Percentiles rank a stretch among this genome's conserved stretches.
Evolutionary conservation across 106 monocot genomes (phyloP).

Genomic region (Dendrobium chrysotoxum): DNA sequence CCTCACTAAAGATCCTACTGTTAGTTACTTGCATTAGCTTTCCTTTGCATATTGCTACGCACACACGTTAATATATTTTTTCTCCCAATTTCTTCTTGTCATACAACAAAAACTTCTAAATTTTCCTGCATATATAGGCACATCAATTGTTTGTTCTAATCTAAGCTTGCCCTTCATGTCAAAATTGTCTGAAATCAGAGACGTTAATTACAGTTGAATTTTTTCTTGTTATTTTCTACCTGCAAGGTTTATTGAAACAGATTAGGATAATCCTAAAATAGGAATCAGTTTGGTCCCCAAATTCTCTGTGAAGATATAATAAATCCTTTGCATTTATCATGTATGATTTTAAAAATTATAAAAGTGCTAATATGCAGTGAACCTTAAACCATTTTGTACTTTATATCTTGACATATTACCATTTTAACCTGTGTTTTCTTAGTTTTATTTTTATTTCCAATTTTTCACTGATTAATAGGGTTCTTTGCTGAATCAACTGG

Average conservation of each 20-base stretch:
- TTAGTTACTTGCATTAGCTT: no score
- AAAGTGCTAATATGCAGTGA: background rate
- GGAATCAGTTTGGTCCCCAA: background rate
- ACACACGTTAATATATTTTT: no score
- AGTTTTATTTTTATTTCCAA: background rate
- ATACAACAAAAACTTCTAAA: no score
- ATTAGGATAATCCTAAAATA: background rate
- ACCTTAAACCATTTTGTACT: background rate
- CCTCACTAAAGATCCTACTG: no score
- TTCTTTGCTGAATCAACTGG: constrained; percentile 57
- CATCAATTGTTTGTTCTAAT: no score
- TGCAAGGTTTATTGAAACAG: background rate
- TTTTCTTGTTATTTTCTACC: background rate
- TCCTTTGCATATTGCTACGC: no score
- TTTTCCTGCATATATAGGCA: no score
- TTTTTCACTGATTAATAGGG: constrained; percentile 24
- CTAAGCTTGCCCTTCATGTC: background rate
- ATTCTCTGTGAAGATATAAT: background rate
- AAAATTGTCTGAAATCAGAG: background rate
- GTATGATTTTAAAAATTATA: background rate
- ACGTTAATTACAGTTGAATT: background rate
- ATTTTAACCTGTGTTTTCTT: background rate
- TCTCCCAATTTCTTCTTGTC: no score
- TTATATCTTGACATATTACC: background rate
- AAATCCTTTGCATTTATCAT: background rate